Base-by-base conservation (phyloP, 2,329 filamentous ascomycete species). In the Rhexocercosporidium sp. region DNA sequence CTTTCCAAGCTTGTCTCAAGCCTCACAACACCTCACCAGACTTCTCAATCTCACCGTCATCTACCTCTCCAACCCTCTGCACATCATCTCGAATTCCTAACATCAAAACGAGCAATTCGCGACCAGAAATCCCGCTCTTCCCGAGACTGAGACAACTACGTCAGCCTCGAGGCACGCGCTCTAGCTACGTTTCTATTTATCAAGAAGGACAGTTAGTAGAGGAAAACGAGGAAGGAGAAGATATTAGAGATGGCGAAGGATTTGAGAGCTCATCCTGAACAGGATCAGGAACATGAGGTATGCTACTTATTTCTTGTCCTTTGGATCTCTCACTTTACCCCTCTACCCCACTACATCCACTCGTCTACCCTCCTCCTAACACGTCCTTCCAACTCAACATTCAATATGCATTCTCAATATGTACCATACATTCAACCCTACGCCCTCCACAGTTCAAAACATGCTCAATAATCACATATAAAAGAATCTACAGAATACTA, bases 201-300 rank as follows among this genome's bases (percentile, higher is more conserved):
- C 27, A 56, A 14, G 29, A 56, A 34, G 29, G 29, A 16, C 44
- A 46, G 4, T 16, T 27, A 12, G 34, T 14, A 44, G 41, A 22
- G 29, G 60, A 22, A 2, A 3, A 9, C 20, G 9, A 18, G 18
- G 47, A 29, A 22, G 16, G 31, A 18, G 54, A 20, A 47, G 6
- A 34, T 59, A 62, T 18, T 66, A 54, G 70, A 72, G 18, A 77
- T 77, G 75, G 72, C 73, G 27, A 62, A 62, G 20, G 75, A 77
- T 66, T 62, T 69, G n/a, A 65, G 70, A 53, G 44, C 67, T 49
- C 69, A 72, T 27, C 70, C 70, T 25, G 72, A 75, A 53, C 70
- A 73, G 64, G 71, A 75, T 18, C 64, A 75, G 53, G 74, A 75
- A 39, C 66, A 72, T 49, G 76, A 76, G 59, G 76, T 76, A 70